Conservation (phyloP, 768 basidiomycete species). For the Suillus sp. region DNA sequence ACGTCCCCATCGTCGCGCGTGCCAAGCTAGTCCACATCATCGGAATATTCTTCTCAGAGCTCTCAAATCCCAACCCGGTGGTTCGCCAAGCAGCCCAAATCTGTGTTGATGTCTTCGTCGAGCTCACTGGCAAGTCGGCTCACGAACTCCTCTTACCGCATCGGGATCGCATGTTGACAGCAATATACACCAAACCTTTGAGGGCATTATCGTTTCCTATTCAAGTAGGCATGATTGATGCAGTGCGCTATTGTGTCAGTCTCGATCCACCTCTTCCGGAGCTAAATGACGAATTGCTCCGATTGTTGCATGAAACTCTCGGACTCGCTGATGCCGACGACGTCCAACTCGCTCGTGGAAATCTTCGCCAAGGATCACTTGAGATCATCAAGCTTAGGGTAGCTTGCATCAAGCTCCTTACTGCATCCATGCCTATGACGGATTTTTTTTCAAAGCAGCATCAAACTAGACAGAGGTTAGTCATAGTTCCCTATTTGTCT, state of each 20-base stretch:
- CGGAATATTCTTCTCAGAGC: constrained; percentile 85
- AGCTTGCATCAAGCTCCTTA: constrained; percentile 89
- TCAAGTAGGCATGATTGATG: constrained; percentile 98
- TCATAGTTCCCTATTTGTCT: background rate
- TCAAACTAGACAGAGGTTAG: constrained; percentile 82
- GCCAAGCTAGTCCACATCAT: constrained; percentile 68
- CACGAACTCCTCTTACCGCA: constrained; percentile 82
- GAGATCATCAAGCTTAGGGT: constrained; percentile 91
- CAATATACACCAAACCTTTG: constrained; percentile 95
- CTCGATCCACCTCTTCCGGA: constrained; percentile 89
- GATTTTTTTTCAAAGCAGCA: constrained; percentile 89
- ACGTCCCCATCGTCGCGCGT: constrained; percentile 44
- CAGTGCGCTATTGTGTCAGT: constrained; percentile 90
- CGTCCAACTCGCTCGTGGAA: constrained; percentile 72
- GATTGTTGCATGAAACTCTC: constrained; percentile 90
- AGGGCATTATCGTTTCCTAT: constrained; percentile 92
- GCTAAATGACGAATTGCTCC: constrained; percentile 87
- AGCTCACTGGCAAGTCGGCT: constrained; percentile 68
- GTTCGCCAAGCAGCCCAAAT: constrained; percentile 84
- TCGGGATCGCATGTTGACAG: constrained; percentile 83
- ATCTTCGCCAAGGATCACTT: constrained; percentile 71
- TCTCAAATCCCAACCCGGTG: constrained; percentile 82
- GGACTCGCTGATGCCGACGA: constrained; percentile 97
- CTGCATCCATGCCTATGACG: constrained; percentile 91
- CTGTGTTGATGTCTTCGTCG: constrained; percentile 77